Conservation (phyloP, 352 stramenopile genomes). For the Aphanomyces astaci region DNA sequence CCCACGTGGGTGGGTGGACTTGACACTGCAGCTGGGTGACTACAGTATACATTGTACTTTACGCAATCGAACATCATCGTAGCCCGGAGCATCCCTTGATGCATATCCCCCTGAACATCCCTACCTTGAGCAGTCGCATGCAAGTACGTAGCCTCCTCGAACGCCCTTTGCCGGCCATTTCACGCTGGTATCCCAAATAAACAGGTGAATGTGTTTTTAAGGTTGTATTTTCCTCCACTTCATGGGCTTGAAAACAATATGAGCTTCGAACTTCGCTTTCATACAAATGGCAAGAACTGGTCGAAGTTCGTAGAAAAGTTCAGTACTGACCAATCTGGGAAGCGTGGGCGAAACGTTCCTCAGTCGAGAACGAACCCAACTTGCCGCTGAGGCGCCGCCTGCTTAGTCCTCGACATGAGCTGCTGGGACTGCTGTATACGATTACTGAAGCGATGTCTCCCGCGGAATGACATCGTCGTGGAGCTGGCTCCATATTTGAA, state of each 20-base stretch:
- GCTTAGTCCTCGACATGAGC: slow-evolving; percentile 28
- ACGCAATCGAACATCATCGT: too few species aligned
- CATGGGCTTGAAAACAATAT: background rate
- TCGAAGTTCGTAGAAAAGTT: background rate
- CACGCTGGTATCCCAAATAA: too few species aligned
- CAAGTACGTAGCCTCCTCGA: too few species aligned
- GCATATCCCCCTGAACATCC: too few species aligned
- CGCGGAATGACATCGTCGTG: slow-evolving; percentile 80
- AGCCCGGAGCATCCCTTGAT: too few species aligned
- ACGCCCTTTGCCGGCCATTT: too few species aligned
- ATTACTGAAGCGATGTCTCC: slow-evolving; percentile 76
- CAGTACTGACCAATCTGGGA: too few species aligned
- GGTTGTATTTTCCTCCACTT: background rate
- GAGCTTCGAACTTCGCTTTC: background rate
- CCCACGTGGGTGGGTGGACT: background rate
- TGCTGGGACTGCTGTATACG: slow-evolving; percentile 88
- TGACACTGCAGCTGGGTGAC: background rate
- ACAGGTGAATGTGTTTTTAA: background rate
- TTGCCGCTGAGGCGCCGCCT: background rate
- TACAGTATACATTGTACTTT: too few species aligned
- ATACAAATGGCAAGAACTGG: background rate
- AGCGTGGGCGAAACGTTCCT: slow-evolving; percentile 2
- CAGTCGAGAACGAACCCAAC: background rate
- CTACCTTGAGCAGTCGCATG: too few species aligned
- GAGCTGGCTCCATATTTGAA: slow-evolving; percentile 81